Conservation (phyloP, 495 filamentous ascomycete genomes). For the Annulohypoxylon moriforme region DNA sequence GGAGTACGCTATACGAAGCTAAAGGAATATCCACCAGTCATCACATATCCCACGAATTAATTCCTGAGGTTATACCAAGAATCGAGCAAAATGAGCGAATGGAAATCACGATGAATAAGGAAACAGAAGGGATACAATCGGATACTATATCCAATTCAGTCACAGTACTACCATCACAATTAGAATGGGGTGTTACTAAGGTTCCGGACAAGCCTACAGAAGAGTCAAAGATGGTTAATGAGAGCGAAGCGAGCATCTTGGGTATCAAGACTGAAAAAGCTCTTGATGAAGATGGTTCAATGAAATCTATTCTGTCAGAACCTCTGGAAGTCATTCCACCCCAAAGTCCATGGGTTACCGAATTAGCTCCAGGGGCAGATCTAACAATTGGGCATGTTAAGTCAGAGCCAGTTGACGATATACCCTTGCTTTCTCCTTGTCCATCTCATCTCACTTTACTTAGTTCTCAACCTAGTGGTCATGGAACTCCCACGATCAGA, state of each 20-base stretch:
- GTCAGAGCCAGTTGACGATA: constrained; percentile 25
- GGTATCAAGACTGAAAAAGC: not conserved
- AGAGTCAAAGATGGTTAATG: not conserved
- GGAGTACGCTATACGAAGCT: not conserved
- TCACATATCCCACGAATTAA: not conserved
- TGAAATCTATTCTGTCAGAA: not conserved
- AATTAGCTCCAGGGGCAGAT: constrained; percentile 8
- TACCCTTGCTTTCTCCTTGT: not conserved
- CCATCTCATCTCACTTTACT: not conserved
- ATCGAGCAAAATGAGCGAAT: not conserved
- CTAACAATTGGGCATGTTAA: constrained; percentile 22
- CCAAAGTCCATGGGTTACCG: constrained; percentile 13
- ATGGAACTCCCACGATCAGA: constrained; percentile 16
- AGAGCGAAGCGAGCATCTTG: not conserved
- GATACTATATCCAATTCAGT: constrained; percentile 16
- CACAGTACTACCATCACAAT: constrained; percentile 17
- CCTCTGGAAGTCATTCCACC: not conserved
- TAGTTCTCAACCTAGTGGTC: not conserved
- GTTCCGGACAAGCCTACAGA: not conserved
- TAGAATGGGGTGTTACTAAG: constrained; percentile 17
- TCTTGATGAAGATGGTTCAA: not conserved
- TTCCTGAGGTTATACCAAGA: not conserved
- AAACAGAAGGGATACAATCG: constrained; percentile 4
- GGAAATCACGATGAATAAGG: not conserved
- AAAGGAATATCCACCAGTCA: not conserved